Evolutionary conservation across 805 yeast genomes (phyloP), one percentile per base, ranked within the genome.

Genomic region (Saitoella complicata): DNA sequence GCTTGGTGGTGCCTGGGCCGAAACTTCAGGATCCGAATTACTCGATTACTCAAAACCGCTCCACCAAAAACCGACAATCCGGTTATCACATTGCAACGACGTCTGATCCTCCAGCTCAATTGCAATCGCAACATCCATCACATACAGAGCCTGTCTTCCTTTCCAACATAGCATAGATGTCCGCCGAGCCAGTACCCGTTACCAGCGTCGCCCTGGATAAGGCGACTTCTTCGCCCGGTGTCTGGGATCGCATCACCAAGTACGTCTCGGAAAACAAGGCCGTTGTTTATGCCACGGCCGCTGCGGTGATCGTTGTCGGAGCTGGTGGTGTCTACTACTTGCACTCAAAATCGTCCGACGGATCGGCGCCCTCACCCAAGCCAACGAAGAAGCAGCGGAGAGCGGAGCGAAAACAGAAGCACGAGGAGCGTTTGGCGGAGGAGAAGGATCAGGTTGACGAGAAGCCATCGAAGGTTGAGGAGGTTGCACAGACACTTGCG

Each of bases 261-360:
- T 53, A 50, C 43, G 48, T 53, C 9, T 36, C 53, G 10, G 51
- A 51, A 32, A 45, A 53, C 35, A 53, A 49, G 46, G 40, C 49
- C 9, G 42, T 49, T 31, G 52, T 51, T 12, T 51, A 51, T 37
- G 41, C 55, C 13, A 8, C 47, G 29, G 41, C 47, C 6, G 49
- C 54, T 8, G 51, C 50, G 9, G 46, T 52, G 7, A 45, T 51
- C n/a, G 47, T 46, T 32, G 45, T 51, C 12, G 52, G 51, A 12
- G 56, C 52, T 6, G 54, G 47, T 9, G 41, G 53, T 31, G 52
- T 52, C 7, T 53, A 51, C 41, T 49, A 51, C 44, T 45, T 53
- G 12, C 37, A 44, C 39, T 40, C 46, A 40, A 37, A 35, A 37
- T 39, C 46, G 32, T 11, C 41, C 4, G 21, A 38, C 6, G 31